phyloP scores from a whole-genome alignment of 768 basidiomycete genomes.

The Trametes coccinea region DNA sequence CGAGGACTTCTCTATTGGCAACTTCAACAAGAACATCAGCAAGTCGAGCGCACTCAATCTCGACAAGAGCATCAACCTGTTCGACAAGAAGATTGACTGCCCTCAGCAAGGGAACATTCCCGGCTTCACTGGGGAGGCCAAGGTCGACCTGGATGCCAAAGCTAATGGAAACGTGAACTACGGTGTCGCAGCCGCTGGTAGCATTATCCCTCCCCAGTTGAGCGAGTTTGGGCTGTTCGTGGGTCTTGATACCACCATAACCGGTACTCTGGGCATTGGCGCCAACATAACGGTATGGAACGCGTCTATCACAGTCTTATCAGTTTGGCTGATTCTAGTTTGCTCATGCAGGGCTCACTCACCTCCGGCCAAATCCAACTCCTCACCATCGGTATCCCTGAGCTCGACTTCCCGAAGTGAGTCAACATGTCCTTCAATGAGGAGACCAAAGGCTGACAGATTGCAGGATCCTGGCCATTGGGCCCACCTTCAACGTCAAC shows the following conservation, averaged over 20 bases:
- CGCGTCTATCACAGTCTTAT: background rate
- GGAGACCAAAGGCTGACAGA: background rate
- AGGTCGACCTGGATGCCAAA: conserved; percentile 32
- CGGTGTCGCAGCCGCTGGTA: conserved; percentile 45
- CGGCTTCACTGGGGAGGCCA: conserved; percentile 24
- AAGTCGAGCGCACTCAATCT: conserved; percentile 21
- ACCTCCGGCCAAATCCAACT: conserved; percentile 46
- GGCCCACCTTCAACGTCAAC: conserved; percentile 48
- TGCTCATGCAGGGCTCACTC: conserved; percentile 35
- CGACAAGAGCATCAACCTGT: conserved; percentile 23
- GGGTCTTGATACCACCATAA: conserved; percentile 41
- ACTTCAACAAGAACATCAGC: conserved; percentile 24
- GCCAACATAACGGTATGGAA: conserved; percentile 39
- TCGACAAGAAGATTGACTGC: conserved; percentile 26
- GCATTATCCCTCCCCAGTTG: conserved; percentile 39
- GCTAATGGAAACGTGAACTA: conserved; percentile 36
- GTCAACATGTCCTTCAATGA: conserved; percentile 2
- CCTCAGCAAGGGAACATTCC: conserved; percentile 15
- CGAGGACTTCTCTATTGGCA: background rate
- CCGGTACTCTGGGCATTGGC: conserved; percentile 39
- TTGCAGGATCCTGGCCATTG: conserved; percentile 45
- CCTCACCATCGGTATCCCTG: conserved; percentile 45
- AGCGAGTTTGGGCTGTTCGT: conserved; percentile 17
- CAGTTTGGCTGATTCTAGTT: background rate
- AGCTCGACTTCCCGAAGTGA: conserved; percentile 51